A percentile compares a stretch with the other conserved stretches of the same genome.
Evolutionary conservation across 176 grass and related monocot species (phyloP).

Genomic region (Eragrostis nindensis): DNA sequence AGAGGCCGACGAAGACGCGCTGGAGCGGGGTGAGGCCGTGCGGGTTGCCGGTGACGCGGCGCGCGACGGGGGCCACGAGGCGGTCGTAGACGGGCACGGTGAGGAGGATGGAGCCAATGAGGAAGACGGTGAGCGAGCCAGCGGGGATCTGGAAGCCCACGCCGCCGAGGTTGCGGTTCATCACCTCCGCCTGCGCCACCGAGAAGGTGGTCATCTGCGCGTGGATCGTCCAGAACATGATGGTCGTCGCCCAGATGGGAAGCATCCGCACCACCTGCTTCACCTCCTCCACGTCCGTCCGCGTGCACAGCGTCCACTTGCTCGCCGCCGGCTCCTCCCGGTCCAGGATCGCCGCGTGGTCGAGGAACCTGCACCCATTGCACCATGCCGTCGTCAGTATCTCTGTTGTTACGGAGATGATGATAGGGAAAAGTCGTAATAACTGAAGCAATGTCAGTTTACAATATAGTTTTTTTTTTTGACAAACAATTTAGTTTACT

Average conservation of each 20-base stretch:
- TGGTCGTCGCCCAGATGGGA: slow-evolving; percentile 74
- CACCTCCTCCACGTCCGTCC: slow-evolving; percentile 84
- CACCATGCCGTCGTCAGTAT: background rate
- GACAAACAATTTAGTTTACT: no score
- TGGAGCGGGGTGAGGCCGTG: slow-evolving; percentile 83
- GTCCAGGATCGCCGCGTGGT: slow-evolving; percentile 62
- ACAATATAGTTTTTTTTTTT: background rate
- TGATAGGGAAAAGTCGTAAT: background rate
- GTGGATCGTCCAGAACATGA: slow-evolving; percentile 93
- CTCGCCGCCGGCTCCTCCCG: background rate
- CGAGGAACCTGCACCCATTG: slow-evolving; percentile 53
- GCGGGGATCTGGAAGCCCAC: slow-evolving; percentile 76
- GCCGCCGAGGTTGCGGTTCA: slow-evolving; percentile 72
- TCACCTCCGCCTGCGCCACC: slow-evolving; percentile 72
- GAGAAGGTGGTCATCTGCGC: slow-evolving; percentile 97
- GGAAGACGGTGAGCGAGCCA: slow-evolving; percentile 89
- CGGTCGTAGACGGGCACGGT: slow-evolving; percentile 90
- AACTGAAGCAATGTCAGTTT: background rate
- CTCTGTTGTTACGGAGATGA: background rate
- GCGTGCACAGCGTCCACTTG: slow-evolving; percentile 55
- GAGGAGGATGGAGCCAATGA: slow-evolving; percentile 92
- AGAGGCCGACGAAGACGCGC: slow-evolving; percentile 75
- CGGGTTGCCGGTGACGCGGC: slow-evolving; percentile 64
- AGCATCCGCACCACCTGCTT: slow-evolving; percentile 82
- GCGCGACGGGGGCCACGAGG: slow-evolving; percentile 49